Percentiles rank a stretch among this genome's conserved stretches.
These are phyloP conservation scores for Acanthamoeba quina DNA, from an alignment of 208 protist species.

Conservation along the genomic window DNA sequence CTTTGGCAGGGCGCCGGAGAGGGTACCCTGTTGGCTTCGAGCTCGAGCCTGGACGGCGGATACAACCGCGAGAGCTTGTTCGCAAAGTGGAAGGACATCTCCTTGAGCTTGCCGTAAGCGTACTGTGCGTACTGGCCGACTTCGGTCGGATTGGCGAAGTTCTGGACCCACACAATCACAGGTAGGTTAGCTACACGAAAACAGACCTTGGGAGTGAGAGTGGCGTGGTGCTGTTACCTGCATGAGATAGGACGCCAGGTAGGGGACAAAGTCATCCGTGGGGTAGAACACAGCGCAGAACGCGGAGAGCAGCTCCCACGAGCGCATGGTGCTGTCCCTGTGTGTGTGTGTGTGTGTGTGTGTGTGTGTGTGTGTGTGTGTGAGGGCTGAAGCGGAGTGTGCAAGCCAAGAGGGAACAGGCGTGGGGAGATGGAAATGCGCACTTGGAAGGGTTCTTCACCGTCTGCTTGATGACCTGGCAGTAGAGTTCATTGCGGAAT, in stretches of 20 bases:
- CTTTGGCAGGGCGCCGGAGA: no score
- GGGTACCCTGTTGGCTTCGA: not conserved
- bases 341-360: not conserved
- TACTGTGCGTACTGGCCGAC: not conserved
- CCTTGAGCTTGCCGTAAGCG: not conserved
- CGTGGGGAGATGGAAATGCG: no score
- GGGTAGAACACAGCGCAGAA: conserved; percentile 44
- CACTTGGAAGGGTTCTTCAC: conserved; percentile 14
- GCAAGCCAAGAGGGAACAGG: not conserved
- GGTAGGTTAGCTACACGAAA: not conserved
- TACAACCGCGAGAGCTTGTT: not conserved
- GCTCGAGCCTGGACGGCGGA: not conserved
- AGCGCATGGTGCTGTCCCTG: not conserved
- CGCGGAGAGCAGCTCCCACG: not conserved
- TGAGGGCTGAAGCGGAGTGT: not conserved
- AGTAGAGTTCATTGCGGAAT: conserved; percentile 42
- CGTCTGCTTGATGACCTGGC: conserved; percentile 61
- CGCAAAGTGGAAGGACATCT: not conserved
- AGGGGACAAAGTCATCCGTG: conserved; percentile 14
- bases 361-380: no score
- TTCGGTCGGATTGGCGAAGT: not conserved
- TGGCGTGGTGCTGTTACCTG: not conserved
- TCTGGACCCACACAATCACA: not conserved
- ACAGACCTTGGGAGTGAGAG: not conserved
- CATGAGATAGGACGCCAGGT: not conserved